Evolutionary conservation across 768 basidiomycete species (phyloP).

Genomic region (Termitomyces sp.): DNA sequence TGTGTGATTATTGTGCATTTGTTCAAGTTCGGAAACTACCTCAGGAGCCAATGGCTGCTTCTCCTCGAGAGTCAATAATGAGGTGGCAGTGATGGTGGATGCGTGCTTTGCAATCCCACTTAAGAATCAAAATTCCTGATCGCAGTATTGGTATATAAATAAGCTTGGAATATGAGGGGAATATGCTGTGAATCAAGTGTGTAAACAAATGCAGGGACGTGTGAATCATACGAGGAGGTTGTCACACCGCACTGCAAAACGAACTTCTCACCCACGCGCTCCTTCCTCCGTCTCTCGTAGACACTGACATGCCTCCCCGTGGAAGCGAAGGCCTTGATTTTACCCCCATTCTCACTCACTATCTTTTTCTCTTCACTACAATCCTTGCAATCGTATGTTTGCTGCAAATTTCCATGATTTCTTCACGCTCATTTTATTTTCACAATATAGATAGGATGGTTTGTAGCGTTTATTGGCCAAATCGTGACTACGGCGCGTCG

Average conservation of each 20-base stretch:
- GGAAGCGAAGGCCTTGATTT: constrained; percentile 73
- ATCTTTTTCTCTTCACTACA: constrained; percentile 85
- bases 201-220: background rate
- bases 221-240: background rate
- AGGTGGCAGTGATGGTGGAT: background rate
- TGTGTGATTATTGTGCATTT: too few species aligned
- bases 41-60: background rate
- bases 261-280: background rate
- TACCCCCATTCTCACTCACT: constrained; percentile 85
- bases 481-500: constrained; percentile 53
- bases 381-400: constrained; percentile 69
- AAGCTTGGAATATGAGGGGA: background rate
- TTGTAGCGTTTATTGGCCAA: constrained; percentile 74
- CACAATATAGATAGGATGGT: constrained; percentile 55
- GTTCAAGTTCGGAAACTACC: background rate
- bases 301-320: constrained; percentile 42
- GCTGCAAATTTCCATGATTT: background rate
- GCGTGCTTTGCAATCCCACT: background rate
- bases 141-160: too few species aligned
- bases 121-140: background rate
- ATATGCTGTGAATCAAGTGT: background rate
- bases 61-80: background rate
- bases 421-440: constrained; percentile 26
- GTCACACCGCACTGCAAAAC: constrained; percentile 7
- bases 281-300: constrained; percentile 2